Base-by-base conservation (phyloP, 495 filamentous ascomycete species). In the Neurospora tetrasperma region DNA sequence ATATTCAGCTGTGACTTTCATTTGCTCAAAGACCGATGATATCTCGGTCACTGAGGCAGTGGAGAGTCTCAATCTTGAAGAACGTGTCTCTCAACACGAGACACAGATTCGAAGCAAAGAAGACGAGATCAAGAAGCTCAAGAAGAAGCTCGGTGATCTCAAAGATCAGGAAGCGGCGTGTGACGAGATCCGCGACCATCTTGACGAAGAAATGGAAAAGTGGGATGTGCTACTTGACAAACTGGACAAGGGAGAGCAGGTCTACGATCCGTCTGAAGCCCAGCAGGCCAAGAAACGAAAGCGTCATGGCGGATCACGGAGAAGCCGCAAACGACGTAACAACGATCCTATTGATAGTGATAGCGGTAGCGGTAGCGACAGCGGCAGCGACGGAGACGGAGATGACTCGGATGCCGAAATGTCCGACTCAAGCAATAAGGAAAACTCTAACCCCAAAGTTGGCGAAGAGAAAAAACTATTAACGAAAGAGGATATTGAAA, bases 1-100 rank as follows among this genome's bases (percentile, higher is more conserved):
- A 0, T 90, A 87, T 70, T 84, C 82, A 0, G 80, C 74, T 9
- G 82, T 93, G 18, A 90, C 85, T 0, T 89, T 93, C 71, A 89
- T 93, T 27, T 91, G 90, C 74, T 88, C 86, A 16, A 92, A 92
- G 78, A 89, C 89, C 6, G 91, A 93, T 78, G 89, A 91, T 68
- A 89, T 92, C 39, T 84, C 80, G 18, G 75, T 76, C 5, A 79
- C 75, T 0, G 81, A 84, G 66, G 83, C 78, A 8, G 73, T 74
- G 2, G 76, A 77, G 40, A 79, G 76, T 27, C 75, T 83, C 71
- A 74, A 71, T 20, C 77, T 90, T 10, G 84, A 82, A 2, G 86
- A 89, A 54, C 84, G 87, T 12, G 78, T 84, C 10, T 72, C 71
- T 0, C 74, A 77, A 16, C 71, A 72, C 31, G 78, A 76, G 75